Evolutionary conservation across 805 yeast genomes (phyloP), one percentile per base, ranked within the genome.

Genomic region (Grigorovia transvaalensis): DNA sequence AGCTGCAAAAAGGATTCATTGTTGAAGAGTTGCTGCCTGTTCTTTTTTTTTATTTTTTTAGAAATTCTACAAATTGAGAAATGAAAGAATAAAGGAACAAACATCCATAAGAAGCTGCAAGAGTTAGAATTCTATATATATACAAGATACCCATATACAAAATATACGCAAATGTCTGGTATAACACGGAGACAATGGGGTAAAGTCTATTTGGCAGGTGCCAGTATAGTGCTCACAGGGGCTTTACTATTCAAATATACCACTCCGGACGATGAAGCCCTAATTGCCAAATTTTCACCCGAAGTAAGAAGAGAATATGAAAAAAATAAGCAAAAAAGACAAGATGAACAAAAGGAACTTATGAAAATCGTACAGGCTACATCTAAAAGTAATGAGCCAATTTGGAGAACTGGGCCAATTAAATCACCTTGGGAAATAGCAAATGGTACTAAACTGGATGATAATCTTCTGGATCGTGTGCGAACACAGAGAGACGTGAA

Each of bases 261-360:
- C 0, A 82, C 88, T 0, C 98, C 98, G 2, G 78, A 90, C 1
- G 95, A 87, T 57, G 96, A 88, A 59, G 78, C 90, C 62, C 67
- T 90, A 47, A 75, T 89, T 44, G 79, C 82, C 0, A 68, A 76
- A 49, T 74, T 89, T 57, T 85, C 95, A 7, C 96, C 98, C 1
- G 96, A 90, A 63, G 71, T 89, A 45, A 74, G 88, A 56, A 81
- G 81, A 19, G 84, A 85, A 54, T 88, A 86, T 65, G 89, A 84
- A 58, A 71, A 74, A 50, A 82, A 84, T 60, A 75, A 72, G 57
- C 80, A 72, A 9, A 65, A 84, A 29, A 77, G 91, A 63, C 77
- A 77, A 58, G 71, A 74, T 53, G 95, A 86, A 64, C 91, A 85
- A 61, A 75, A 76, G 56, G 84, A 79, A 60, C 65, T 86, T 55